Percentiles rank a stretch among this genome's conserved stretches.
phyloP scores from a whole-genome alignment of 257 asterid genomes.

The Haberlea rhodopensis region DNA sequence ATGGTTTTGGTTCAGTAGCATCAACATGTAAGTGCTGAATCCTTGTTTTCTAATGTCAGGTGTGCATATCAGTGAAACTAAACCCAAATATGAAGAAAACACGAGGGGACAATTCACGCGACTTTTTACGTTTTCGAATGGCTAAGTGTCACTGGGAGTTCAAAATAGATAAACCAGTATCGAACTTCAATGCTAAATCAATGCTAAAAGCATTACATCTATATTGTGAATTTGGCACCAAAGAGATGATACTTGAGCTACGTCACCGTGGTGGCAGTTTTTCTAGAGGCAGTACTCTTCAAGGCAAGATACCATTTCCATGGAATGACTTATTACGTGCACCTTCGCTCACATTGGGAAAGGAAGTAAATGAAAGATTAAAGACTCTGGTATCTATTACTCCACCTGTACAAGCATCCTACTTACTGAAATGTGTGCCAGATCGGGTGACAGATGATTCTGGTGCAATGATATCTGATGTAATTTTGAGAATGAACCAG shows the following conservation, averaged over 20 bases:
- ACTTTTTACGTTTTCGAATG: conserved; percentile 61
- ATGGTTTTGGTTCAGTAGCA: not conserved
- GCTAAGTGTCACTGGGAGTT: conserved; percentile 74
- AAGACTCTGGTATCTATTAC: conserved; percentile 64
- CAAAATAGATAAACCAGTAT: conserved; percentile 52
- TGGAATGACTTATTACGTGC: conserved; percentile 88
- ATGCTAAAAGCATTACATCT: conserved; percentile 76
- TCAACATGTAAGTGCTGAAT: not conserved
- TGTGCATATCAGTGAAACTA: conserved; percentile 51
- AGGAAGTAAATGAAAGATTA: conserved; percentile 44
- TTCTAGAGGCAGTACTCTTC: conserved; percentile 54
- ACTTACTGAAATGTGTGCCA: conserved; percentile 82
- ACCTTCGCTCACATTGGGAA: conserved; percentile 57
- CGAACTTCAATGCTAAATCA: conserved; percentile 43
- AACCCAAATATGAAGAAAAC: conserved; percentile 26
- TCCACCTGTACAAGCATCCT: conserved; percentile 86
- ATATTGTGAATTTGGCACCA: conserved; percentile 86
- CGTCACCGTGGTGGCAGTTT: conserved; percentile 55
- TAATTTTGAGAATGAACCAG: conserved; percentile 73
- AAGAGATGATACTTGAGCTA: conserved; percentile 64
- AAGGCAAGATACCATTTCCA: conserved; percentile 42
- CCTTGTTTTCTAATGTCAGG: conserved; percentile 40
- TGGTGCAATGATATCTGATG: conserved; percentile 90
- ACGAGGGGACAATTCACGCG: conserved; percentile 37
- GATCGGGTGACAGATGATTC: conserved; percentile 91